Evolutionary conservation across 2,329 filamentous ascomycete genomes (phyloP).

Genomic region (Cladosporium halotolerans): DNA sequence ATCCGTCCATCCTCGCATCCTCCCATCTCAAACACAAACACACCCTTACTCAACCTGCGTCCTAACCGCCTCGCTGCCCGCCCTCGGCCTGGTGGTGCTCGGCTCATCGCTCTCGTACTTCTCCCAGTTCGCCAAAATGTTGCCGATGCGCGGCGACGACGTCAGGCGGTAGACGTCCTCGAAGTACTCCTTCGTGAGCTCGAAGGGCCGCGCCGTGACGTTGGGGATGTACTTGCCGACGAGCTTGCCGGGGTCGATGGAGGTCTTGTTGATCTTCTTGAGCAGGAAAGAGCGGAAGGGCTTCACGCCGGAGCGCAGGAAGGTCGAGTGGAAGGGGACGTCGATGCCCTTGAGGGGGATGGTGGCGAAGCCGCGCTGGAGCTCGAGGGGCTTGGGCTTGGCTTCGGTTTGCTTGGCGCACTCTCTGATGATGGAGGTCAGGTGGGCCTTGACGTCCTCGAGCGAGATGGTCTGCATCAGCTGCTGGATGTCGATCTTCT

Average conservation of each 20-base stretch:
- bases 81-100: conserved; percentile 22
- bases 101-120: conserved; percentile 42
- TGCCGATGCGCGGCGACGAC: conserved; percentile 69
- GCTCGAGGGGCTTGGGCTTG: conserved; percentile 81
- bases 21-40: neutral
- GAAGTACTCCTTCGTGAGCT: conserved; percentile 96
- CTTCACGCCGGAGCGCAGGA: conserved; percentile 95
- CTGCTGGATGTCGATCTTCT: conserved; percentile 95
- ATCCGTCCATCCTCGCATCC: neutral
- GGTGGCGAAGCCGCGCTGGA: conserved; percentile 92
- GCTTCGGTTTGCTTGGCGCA: conserved; percentile 79
- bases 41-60: neutral
- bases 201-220: conserved; percentile 92
- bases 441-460: conserved; percentile 83
- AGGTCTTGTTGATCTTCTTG: conserved; percentile 99
- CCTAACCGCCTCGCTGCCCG: conserved; percentile 22
- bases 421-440: conserved; percentile 84
- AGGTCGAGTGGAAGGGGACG: conserved; percentile 98
- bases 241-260: conserved; percentile 92
- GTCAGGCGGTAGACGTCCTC: conserved; percentile 96
- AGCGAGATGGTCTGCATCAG: conserved; percentile 80
- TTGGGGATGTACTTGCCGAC: conserved; percentile 99
- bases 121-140: conserved; percentile 71
- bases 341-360: conserved; percentile 97
- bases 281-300: conserved; percentile 96